Conservation (phyloP, 768 basidiomycete genomes). For the Austroboletus eburneus region DNA sequence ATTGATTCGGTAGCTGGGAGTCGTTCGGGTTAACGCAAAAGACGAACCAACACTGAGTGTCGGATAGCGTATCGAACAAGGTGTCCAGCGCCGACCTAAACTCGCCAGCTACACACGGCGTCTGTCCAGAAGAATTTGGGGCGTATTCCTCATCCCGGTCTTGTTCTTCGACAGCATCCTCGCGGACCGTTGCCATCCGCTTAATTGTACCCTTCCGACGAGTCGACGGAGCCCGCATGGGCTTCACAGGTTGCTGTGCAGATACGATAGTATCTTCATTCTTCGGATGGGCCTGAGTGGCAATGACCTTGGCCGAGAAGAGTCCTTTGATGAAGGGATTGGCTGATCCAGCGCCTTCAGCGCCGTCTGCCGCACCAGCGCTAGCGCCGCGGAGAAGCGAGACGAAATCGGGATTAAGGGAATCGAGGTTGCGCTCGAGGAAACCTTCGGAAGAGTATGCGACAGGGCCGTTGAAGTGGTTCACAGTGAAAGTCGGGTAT, state of each 20-base stretch:
- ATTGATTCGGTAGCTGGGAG: constrained; percentile 88
- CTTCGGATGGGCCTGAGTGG: constrained; percentile 86
- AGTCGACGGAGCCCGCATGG: constrained; percentile 90
- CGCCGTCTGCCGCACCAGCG: constrained; percentile 35
- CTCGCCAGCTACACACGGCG: constrained; percentile 82
- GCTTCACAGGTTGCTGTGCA: constrained; percentile 90
- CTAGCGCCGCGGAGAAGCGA: constrained; percentile 72
- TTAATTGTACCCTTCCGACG: constrained; percentile 73
- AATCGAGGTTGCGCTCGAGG: constrained; percentile 83
- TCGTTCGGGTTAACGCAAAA: constrained; percentile 96
- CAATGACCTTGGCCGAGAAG: constrained; percentile 85
- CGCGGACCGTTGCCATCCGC: constrained; percentile 41
- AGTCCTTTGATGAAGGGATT: constrained; percentile 91
- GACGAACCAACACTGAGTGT: constrained; percentile 87
- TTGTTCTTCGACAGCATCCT: constrained; percentile 35
- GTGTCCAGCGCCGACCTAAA: constrained; percentile 82
- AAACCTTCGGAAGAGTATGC: constrained; percentile 90
- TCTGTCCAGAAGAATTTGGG: constrained; percentile 29
- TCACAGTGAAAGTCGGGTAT: constrained; percentile 83
- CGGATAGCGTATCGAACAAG: constrained; percentile 82
- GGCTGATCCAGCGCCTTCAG: constrained; percentile 72
- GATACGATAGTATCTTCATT: constrained; percentile 95
- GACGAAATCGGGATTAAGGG: constrained; percentile 90
- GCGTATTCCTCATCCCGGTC: constrained; percentile 47
- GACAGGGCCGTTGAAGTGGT: constrained; percentile 88